Base-by-base conservation (phyloP, 2,329 filamentous ascomycete species). In the Beauveria scarabaeidicola region DNA sequence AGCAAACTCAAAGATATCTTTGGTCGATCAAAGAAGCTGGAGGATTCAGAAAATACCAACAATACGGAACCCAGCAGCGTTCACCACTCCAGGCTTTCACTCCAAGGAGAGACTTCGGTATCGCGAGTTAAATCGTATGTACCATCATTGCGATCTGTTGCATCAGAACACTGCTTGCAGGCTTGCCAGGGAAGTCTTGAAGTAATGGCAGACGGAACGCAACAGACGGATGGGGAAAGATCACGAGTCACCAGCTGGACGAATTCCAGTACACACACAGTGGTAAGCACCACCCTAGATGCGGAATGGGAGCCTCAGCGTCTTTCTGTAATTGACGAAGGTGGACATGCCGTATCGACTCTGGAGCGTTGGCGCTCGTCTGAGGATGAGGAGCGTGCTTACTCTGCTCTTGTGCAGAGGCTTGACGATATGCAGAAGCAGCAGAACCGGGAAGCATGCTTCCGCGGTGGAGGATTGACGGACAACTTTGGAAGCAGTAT, bases 171-270 rank as follows among this genome's bases (percentile, higher is more conserved):
- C 51, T 73, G 77, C 59, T 68, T 81, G 48, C 75, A 72, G 54
- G 84, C 82, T 8, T 77, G 78, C 40, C 74, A 79, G 64, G 82
- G 81, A 1, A 85, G 83, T 62, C 64, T 84, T 5, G 80, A 80
- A 61, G 84, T 78, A 61, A 63, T 80, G 2, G 65, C 64, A 23
- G 77, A 73, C 57, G 74, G 75, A 6, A 70, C 69, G 40, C 71
- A 69, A 44, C 72, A 71, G 54, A 66, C 66, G 1, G 74, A 71
- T 15, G 79, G 82, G 43, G 79, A 83, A 21, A 81, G 75, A 63
- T 88, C 85, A n/a, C 75, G 87, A 23, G 82, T 89, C 54, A 89
- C 87, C 2, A 91, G 87, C 69, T 90, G 88, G 88, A 81, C 81
- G 5, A 83, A 84, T 62, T 88, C 87, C 0, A 82, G 81, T 1